Evolutionary conservation across 2,329 filamentous ascomycete genomes (phyloP).

Genomic region (Cordyceps cateniannulata): DNA sequence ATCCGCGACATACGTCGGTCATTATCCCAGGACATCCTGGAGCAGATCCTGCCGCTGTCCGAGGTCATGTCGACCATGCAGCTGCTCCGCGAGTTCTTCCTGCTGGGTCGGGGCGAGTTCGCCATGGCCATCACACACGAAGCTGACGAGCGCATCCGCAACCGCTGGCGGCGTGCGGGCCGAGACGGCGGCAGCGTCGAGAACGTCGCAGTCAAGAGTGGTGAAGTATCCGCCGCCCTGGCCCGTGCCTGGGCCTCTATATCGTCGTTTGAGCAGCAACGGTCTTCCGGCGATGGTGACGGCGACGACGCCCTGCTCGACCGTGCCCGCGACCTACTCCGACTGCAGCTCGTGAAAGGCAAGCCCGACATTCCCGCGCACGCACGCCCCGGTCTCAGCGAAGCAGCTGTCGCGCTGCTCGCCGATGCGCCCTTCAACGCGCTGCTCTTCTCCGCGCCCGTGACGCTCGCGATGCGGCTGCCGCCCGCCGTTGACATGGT

Average conservation of each 20-base stretch:
- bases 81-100: slow-evolving; percentile 77
- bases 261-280: slow-evolving; percentile 62
- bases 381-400: slow-evolving; percentile 28
- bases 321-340: slow-evolving; percentile 69
- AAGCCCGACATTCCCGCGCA: slow-evolving; percentile 33
- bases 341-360: slow-evolving; percentile 55
- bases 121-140: slow-evolving; percentile 79
- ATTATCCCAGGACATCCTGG: slow-evolving; percentile 76
- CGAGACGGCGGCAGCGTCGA: slow-evolving; percentile 42
- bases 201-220: slow-evolving; percentile 69
- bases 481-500: slow-evolving; percentile 82
- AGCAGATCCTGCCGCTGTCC: slow-evolving; percentile 70
- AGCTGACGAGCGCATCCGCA: slow-evolving; percentile 72
- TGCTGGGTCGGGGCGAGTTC: slow-evolving; percentile 86
- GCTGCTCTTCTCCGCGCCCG: slow-evolving; percentile 70
- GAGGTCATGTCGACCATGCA: slow-evolving; percentile 72
- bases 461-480: slow-evolving; percentile 63
- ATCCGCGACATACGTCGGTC: slow-evolving; percentile 73
- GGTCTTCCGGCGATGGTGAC: slow-evolving; percentile 36
- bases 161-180: slow-evolving; percentile 61
- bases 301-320: slow-evolving; percentile 82
- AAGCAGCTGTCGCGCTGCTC: slow-evolving; percentile 28
- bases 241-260: slow-evolving; percentile 73
- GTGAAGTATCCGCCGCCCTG: slow-evolving; percentile 73
- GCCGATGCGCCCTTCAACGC: slow-evolving; percentile 63